Percentiles rank a stretch among this genome's conserved stretches.
Evolutionary conservation across 108 stramenopile genomes (phyloP).

Genomic region (Cyclotella baltica): DNA sequence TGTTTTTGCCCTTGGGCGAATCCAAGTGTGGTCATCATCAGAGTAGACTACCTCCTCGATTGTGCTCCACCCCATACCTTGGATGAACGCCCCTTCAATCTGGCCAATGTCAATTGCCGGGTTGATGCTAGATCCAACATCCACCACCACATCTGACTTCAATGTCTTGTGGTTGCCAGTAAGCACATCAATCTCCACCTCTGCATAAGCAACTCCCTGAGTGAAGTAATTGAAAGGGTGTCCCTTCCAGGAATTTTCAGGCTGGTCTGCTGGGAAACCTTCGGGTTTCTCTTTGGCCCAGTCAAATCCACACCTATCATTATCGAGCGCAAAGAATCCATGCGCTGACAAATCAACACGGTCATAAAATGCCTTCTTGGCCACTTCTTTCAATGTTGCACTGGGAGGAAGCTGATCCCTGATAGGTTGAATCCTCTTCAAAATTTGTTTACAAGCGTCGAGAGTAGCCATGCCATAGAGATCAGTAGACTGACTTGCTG

Average conservation of each 20-base stretch:
- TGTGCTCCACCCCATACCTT: conserved; percentile 97
- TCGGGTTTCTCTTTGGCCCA: conserved; percentile 74
- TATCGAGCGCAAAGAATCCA: conserved; percentile 89
- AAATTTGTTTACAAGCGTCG: conserved; percentile 93
- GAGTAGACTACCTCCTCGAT: conserved; percentile 93
- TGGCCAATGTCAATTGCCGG: conserved; percentile 97
- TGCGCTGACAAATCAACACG: conserved; percentile 92
- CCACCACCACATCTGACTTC: conserved; percentile 84
- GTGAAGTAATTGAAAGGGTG: conserved; percentile 94
- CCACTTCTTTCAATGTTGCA: conserved; percentile 68
- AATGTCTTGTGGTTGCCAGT: conserved; percentile 89
- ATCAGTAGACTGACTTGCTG: conserved; percentile 94
- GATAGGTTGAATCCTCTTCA: conserved; percentile 81
- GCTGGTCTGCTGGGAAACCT: conserved; percentile 69
- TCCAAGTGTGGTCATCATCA: conserved; percentile 94
- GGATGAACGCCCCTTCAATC: conserved; percentile 96
- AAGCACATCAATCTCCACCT: conserved; percentile 93
- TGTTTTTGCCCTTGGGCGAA: conserved; percentile 77
- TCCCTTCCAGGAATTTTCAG: conserved; percentile 91
- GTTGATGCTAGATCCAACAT: conserved; percentile 94
- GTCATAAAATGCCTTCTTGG: conserved; percentile 86
- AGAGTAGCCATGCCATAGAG: conserved; percentile 96
- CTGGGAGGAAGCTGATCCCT: conserved; percentile 74
- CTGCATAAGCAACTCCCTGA: conserved; percentile 89
- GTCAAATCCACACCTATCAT: conserved; percentile 86